Base-by-base conservation (phyloP, 768 basidiomycete species). In the Hypsizygus marmoreus region DNA sequence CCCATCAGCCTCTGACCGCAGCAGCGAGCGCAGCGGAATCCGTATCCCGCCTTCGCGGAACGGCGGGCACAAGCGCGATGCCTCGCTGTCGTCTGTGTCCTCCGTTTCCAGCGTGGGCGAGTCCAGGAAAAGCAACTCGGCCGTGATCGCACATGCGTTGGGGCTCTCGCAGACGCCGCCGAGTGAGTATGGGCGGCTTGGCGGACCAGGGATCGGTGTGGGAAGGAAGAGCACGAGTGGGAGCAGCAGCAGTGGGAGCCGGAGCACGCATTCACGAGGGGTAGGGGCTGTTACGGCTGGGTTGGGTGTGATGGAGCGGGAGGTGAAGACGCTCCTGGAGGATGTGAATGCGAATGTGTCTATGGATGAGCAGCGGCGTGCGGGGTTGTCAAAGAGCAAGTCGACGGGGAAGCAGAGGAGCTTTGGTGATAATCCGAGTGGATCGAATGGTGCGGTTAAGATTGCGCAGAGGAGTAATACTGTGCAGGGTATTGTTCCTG, bases 401-500 rank as follows among this genome's bases (percentile, higher is more conserved):
- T 66, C 67, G 33, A 63, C 61, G 32, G 63, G 64, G 19, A 62
- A 55, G 32, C 58, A 61, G 54, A 51, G 50, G 48, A 50, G 49
- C 9, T 55, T 50, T 17, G 54, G 31, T 16, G 33, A 51, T 4
- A 36, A 31, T 4, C 50, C 34, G 43, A 38, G 32, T 29, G 23
- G n/a, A n/a, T n/a, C 24, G 9, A 26, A 46, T 17, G 56, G 61
- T 25, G 40, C 19, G 33, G 14, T 55, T 11, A 64, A 65, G 38
- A n/a, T n/a, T n/a, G 56, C 69, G 4, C 68, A 70, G 42, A 61
- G 79, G 45, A 80, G 76, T 53, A 81, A 78, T 56, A 84, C 75
- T 25, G 77, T 79, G 28, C 75, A 73, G 36, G 73, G 66, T 1
- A 64, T 71, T 25, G 63, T 62, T 19, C 70, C 71, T 26, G 71